These are phyloP conservation scores for Eruca vesicaria DNA, from an alignment of 441 rosid species.

Conservation along the genomic window DNA sequence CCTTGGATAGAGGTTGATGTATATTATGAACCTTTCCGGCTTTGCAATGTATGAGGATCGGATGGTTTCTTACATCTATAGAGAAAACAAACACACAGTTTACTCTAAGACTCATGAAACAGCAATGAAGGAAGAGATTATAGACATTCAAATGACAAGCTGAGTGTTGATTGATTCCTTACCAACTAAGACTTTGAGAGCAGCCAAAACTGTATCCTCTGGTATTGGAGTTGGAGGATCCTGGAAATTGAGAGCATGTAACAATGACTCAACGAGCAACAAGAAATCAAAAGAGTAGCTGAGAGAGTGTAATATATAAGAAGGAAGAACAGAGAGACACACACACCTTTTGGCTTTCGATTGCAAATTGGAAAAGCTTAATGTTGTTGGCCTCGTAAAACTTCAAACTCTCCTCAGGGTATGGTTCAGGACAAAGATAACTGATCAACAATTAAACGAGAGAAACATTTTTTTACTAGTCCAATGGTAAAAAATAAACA, in stretches of 20 bases:
- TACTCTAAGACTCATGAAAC: neutral
- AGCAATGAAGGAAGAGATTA: neutral
- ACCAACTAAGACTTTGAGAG: conserved; percentile 66
- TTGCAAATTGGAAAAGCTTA: conserved; percentile 76
- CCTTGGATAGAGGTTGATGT: too few relatives aligned
- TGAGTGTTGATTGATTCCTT: neutral
- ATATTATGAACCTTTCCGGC: conserved; percentile 67
- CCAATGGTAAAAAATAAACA: neutral
- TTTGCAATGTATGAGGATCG: conserved; percentile 88
- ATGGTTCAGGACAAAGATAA: conserved; percentile 84
- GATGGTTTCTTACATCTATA: conserved; percentile 88
- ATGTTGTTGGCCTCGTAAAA: conserved; percentile 60
- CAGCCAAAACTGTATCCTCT: conserved; percentile 54
- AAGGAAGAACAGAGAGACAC: neutral
- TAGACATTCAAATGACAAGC: neutral
- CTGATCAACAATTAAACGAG: conserved; percentile 38
- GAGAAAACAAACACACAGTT: conserved; percentile 8
- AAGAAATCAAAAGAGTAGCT: neutral
- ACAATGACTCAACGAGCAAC: neutral
- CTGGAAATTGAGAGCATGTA: neutral
- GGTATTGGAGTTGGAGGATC: conserved; percentile 52
- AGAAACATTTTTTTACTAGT: neutral
- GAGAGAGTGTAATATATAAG: neutral
- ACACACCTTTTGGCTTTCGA: conserved; percentile 75
- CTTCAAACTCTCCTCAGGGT: conserved; percentile 71